Evolutionary conservation across 176 grass and related monocot genomes (phyloP), one percentile per base, ranked within the genome.

Genomic region (Musa troglodytarum): DNA sequence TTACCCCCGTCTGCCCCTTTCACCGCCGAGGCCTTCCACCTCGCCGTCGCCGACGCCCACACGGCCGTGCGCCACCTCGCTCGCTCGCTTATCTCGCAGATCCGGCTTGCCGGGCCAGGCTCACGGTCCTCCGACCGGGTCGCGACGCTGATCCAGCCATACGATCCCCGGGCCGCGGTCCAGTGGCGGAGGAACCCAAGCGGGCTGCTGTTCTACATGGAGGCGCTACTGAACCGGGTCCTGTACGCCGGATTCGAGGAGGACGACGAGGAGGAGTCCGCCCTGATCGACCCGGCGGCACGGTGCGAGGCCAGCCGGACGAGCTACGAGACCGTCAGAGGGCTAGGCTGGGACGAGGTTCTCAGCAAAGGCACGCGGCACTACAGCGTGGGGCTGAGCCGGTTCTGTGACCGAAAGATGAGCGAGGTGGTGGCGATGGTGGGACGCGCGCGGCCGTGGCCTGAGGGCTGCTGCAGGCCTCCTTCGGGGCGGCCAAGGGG

Each of bases 391-490:
- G 85, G 85, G 3, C 79, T 96, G 12, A 96, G 93, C 83, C 87
- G 81, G n/a, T 96, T 96, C 78, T 96, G 93, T 73, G 93, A 96
- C 82, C 75, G 83, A 50, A 96, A 96, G 71, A 96, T 96, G 93
- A 92, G 93, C 74, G 93, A 96, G 73, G 93, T 96, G 52, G 93
- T 90, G 22, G 72, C 85, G 2, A 85, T 81, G 19, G 87, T 92
- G 20, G 89, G 89, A 0, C 86, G 85, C 87, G 82, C 89, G 13
- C 83, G 88, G 72, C 87, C 89, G 1, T 96, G 93, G 93, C 93
- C 93, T 0, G 93, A 96, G 80, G 80, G 58, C 77, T 96, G 69
- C 77, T 96, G 63, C 85, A 88, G 85, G 89, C 93, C 1, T 96
- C 92, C 83, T 96, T 96, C 78, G 74, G 73, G 1, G 83, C 89